A percentile compares a stretch with the other conserved stretches of the same genome.
Evolutionary conservation across 2,329 filamentous ascomycete species (phyloP).

Genomic region (Stenocarpella maydis): DNA sequence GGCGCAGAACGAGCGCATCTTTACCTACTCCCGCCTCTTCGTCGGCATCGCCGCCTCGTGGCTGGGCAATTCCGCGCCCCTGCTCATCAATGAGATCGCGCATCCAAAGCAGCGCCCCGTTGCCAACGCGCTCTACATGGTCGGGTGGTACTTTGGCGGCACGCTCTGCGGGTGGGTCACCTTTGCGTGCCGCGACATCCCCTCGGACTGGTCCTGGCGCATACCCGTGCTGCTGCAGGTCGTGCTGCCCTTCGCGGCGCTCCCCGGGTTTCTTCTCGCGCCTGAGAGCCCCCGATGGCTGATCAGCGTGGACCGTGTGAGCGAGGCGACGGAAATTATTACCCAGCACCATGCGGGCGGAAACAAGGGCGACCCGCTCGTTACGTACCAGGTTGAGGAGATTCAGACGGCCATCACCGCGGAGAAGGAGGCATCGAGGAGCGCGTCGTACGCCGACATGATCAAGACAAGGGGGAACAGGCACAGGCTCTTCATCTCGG

Average conservation of each 20-base stretch:
- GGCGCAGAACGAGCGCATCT: conserved; percentile 40
- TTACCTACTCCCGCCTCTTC: conserved; percentile 48
- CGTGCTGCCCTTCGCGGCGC: conserved; percentile 27
- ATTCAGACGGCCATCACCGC: conserved; percentile 38
- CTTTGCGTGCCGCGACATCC: conserved; percentile 34
- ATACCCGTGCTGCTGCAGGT: conserved; percentile 38
- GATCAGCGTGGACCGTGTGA: conserved; percentile 24
- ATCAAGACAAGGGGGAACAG: conserved; percentile 42
- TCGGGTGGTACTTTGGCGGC: conserved; percentile 45
- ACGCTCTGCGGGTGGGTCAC: conserved; percentile 42
- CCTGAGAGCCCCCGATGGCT: conserved; percentile 37
- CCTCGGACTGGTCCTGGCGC: conserved; percentile 27
- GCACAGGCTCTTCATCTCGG: conserved; percentile 42
- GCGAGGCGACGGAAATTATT: conserved; percentile 37
- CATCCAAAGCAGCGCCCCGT: conserved; percentile 50
- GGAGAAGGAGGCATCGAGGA: conserved; percentile 36
- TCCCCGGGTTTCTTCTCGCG: conserved; percentile 37
- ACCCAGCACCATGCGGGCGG: conserved; percentile 42
- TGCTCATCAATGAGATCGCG: conserved; percentile 54
- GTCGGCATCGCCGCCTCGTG: conserved; percentile 47
- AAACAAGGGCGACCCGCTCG: conserved; percentile 34
- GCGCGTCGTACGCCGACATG: conserved; percentile 32
- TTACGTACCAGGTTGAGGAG: conserved; percentile 39
- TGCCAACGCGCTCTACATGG: conserved; percentile 44
- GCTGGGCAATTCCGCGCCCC: conserved; percentile 44